These are phyloP conservation scores for Plectosphaerella plurivora DNA, from an alignment of 2,329 filamentous ascomycete genomes.

Conservation along the genomic window DNA sequence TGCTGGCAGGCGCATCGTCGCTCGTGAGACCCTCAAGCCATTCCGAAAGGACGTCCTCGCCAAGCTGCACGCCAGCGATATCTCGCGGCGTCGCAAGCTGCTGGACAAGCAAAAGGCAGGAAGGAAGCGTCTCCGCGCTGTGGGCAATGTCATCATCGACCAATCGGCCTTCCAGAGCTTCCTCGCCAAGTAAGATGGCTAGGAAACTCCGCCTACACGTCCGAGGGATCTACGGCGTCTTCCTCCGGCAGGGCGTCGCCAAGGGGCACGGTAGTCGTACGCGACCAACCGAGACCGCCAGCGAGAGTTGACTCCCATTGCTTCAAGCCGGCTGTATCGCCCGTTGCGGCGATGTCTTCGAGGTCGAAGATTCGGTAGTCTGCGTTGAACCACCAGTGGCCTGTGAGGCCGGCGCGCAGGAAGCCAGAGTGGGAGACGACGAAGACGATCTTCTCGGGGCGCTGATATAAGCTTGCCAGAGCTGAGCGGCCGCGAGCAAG, in stretches of 20 bases:
- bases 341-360: conserved; percentile 16
- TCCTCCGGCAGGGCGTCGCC: conserved; percentile 33
- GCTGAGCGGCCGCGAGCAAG: conserved; percentile 48
- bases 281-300: conserved; percentile 31
- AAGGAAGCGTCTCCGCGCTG: conserved; percentile 76
- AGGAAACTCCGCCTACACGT: background rate
- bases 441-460: conserved; percentile 57
- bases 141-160: conserved; percentile 93
- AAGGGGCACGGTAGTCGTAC: conserved; percentile 28
- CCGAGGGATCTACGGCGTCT: conserved; percentile 1
- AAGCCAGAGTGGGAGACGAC: conserved; percentile 65
- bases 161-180: conserved; percentile 95
- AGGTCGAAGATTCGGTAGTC: conserved; percentile 63
- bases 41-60: conserved; percentile 93
- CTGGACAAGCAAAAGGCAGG: conserved; percentile 97
- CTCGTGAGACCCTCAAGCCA: conserved; percentile 91
- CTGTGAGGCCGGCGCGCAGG: conserved; percentile 51
- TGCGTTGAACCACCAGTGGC: conserved; percentile 54
- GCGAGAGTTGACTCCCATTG: conserved; percentile 38
- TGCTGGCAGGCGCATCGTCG: conserved; percentile 76
- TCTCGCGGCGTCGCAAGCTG: conserved; percentile 76
- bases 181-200: conserved; percentile 61
- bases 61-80: conserved; percentile 89
- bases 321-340: conserved; percentile 26
- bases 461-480: conserved; percentile 42